Base-by-base conservation (phyloP, 768 basidiomycete genomes). In the Rhizopogon roseolus region DNA sequence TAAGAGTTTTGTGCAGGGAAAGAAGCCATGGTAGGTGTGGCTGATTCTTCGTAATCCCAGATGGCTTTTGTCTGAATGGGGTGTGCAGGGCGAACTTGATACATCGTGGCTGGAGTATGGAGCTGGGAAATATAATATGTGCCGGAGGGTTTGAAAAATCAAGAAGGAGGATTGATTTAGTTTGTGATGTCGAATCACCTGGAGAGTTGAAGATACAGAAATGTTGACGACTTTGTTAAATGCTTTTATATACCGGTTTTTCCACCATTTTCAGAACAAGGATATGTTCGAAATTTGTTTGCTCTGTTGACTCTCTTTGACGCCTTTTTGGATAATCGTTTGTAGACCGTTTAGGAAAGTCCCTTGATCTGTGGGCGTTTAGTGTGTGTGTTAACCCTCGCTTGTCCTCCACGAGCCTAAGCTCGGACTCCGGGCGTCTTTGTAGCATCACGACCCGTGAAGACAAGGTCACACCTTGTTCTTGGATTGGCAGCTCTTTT, bases 61-160 rank as follows among this genome's bases (percentile, higher is more conserved):
- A 69, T 57, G 54, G 69, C 67, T 69, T 69, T 69, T 53, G 67
- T 68, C 58, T 69, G 67, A 32, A 62, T 71, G 34, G 69, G 67
- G 60, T 69, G 67, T 25, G 69, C 67, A 36, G 67, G 67, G 41
- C 65, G 67, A 57, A 69, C 62, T 52, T 69, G 67, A 61, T 71
- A 67, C 67, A 69, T 69, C 59, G 60, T 66, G 56, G 56, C 40
- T 41, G 2, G 44, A 55, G n/a, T 43, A 25, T 44, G 29, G 17
- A n/a, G 29, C 50, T 55, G 57, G 44, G 56, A 52, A 57, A 60
- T 55, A 55, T 52, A 66, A 62, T 36, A 36, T 13, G 34, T 36
- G 34, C 34, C 34, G 34, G 34, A 5, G 34, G 13, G 10, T 36
- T 36, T 11, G 11, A 54, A 57, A 57, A 48, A 16, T 28, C 16